A percentile compares a stretch with the other conserved stretches of the same genome.
Evolutionary conservation across 306 rosid genomes (phyloP).

Genomic region (Luffa acutangula): DNA sequence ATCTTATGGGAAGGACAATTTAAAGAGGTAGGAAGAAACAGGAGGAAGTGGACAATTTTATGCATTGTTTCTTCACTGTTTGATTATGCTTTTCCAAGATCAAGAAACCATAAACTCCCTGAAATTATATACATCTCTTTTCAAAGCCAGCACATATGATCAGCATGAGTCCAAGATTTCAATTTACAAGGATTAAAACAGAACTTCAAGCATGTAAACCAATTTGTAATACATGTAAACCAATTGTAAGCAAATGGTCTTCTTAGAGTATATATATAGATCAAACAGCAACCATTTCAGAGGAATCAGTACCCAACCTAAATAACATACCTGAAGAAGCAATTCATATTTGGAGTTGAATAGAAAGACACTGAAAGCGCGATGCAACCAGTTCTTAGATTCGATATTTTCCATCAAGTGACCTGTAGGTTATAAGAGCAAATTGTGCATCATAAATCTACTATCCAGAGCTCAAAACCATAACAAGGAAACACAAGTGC

Average conservation of each 20-base stretch:
- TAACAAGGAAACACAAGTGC: background rate
- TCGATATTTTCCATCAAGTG: slow-evolving; percentile 97
- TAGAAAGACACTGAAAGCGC: slow-evolving; percentile 94
- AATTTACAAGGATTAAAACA: too few species aligned
- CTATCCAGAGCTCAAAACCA: background rate
- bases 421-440: slow-evolving; percentile 36
- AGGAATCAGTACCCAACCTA: background rate
- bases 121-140: background rate
- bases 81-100: slow-evolving; percentile 26
- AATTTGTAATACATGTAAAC: too few species aligned
- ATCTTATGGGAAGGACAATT: background rate
- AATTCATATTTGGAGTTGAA: slow-evolving; percentile 85
- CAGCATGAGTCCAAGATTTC: too few species aligned
- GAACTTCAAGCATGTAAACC: too few species aligned
- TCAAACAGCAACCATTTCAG: background rate
- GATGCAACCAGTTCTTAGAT: slow-evolving; percentile 69
- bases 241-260: background rate
- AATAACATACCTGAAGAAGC: slow-evolving; percentile 78
- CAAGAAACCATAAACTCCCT: background rate
- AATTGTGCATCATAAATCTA: background rate
- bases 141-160: too few species aligned
- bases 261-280: background rate
- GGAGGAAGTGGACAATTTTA: slow-evolving; percentile 22
- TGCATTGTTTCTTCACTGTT: slow-evolving; percentile 25
- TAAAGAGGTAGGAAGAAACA: background rate